Conservation (phyloP, 345 rosid genomes). For the Melastoma malabathricum region DNA sequence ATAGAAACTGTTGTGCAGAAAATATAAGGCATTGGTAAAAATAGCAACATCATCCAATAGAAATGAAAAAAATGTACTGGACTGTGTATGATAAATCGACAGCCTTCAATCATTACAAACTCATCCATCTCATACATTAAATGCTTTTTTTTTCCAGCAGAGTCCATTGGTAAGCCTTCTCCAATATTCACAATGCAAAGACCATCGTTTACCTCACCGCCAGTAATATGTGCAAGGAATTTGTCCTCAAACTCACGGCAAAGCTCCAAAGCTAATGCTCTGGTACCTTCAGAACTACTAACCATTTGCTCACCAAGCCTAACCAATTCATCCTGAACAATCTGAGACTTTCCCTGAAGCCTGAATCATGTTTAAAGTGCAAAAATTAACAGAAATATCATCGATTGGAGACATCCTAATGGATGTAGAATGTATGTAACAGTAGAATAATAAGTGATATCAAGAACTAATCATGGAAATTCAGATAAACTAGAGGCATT, state of each 20-base stretch:
- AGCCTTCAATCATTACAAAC: no score
- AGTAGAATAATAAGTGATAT: not conserved
- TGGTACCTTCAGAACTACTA: slow-evolving; percentile 78
- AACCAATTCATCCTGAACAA: slow-evolving; percentile 73
- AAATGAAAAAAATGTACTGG: no score
- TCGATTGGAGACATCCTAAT: no score
- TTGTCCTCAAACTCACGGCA: slow-evolving; percentile 96
- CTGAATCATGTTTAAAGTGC: slow-evolving; percentile 20
- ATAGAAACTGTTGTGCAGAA: no score
- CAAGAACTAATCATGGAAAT: not conserved
- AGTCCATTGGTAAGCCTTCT: not conserved
- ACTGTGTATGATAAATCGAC: no score
- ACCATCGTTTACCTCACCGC: slow-evolving; percentile 71
- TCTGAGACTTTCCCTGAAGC: slow-evolving; percentile 91
- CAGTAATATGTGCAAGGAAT: slow-evolving; percentile 70
- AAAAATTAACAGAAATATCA: slow-evolving; percentile 2
- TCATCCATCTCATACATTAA: not conserved
- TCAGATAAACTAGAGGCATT: slow-evolving; percentile 4
- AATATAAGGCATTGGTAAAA: no score
- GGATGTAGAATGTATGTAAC: not conserved
- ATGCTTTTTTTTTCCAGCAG: not conserved
- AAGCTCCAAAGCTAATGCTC: slow-evolving; percentile 84
- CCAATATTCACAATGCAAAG: not conserved
- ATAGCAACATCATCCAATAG: no score
- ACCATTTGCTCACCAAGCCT: slow-evolving; percentile 89